A percentile compares a stretch with the other conserved stretches of the same genome.
Evolutionary conservation across 1,284 basidiomycete species (phyloP).

Genomic region (Apiotrichum montevideense): DNA sequence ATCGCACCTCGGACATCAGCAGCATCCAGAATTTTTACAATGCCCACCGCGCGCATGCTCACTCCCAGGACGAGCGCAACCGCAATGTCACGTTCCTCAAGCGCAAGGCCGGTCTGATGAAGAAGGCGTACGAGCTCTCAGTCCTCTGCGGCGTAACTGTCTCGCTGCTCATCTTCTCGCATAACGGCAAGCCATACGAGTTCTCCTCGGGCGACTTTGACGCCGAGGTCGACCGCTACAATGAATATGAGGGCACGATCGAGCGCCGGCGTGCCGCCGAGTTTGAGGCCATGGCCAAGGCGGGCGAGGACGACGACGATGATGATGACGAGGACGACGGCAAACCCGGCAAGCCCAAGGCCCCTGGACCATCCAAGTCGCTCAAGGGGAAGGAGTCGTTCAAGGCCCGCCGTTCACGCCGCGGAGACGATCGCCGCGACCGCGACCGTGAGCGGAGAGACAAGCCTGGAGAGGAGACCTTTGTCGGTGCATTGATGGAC

Average conservation of each 20-base stretch:
- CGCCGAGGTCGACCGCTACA: constrained; percentile 41
- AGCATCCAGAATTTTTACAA: too few species aligned
- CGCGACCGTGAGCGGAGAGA: neutral
- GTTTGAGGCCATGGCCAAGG: constrained; percentile 41
- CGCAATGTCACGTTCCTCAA: constrained; percentile 29
- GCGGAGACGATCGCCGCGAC: neutral
- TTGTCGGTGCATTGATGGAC: constrained; percentile 30
- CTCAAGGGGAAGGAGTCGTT: constrained; percentile 43
- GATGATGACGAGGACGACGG: constrained; percentile 32
- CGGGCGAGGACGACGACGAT: constrained; percentile 41
- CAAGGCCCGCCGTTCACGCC: constrained; percentile 23
- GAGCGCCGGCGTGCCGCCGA: constrained; percentile 44
- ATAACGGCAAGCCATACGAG: constrained; percentile 44
- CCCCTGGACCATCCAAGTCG: constrained; percentile 18
- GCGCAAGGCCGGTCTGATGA: constrained; percentile 48
- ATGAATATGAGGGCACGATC: constrained; percentile 46
- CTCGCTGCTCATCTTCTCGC: constrained; percentile 45
- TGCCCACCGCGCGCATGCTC: too few species aligned
- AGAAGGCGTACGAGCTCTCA: constrained; percentile 47
- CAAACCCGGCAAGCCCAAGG: constrained; percentile 6
- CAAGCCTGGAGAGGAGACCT: constrained; percentile 16
- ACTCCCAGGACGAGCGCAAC: constrained; percentile 43
- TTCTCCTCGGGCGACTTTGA: constrained; percentile 43
- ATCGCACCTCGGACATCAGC: too few species aligned
- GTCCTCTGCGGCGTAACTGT: constrained; percentile 46